Conservation (phyloP, 352 stramenopile species). For the Globisporangium rhizosaccharum region DNA sequence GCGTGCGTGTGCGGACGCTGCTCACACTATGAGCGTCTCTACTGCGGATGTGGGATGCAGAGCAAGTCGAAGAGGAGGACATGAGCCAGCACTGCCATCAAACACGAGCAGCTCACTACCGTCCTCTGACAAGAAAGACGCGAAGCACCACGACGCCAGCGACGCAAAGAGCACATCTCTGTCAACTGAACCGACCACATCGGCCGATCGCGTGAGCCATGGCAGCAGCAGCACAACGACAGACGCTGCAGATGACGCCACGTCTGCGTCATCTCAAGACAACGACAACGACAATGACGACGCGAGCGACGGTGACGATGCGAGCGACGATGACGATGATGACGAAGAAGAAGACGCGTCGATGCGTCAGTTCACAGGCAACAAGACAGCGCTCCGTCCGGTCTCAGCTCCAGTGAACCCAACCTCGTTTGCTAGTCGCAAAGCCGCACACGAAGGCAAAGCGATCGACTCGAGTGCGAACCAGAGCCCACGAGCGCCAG, state of each 20-base stretch:
- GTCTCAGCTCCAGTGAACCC: constrained; percentile 16
- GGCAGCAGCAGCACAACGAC: constrained; percentile 14
- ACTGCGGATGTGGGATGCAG: not conserved
- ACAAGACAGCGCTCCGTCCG: constrained; percentile 8
- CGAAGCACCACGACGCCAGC: not conserved
- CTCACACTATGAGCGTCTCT: not conserved
- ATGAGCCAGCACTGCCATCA: too few relatives aligned
- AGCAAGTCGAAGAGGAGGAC: too few relatives aligned
- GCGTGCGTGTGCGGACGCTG: not conserved
- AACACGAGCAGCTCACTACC: too few relatives aligned
- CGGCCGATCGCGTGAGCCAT: not conserved
- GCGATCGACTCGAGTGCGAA: not conserved
- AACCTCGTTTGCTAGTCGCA: not conserved
- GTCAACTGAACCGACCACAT: not conserved
- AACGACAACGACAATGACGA: not conserved
- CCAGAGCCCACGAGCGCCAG: not conserved
- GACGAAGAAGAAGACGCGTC: not conserved
- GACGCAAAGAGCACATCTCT: not conserved
- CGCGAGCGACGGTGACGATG: not conserved
- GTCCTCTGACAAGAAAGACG: not conserved
- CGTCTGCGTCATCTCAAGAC: not conserved
- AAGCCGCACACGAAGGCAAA: not conserved
- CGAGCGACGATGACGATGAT: constrained; percentile 3
- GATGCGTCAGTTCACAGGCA: constrained; percentile 1
- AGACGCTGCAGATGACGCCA: constrained; percentile 11